A percentile compares a stretch with the other conserved stretches of the same genome.
phyloP scores from a whole-genome alignment of 2,329 filamentous ascomycete species.

The Colletotrichum salicis region DNA sequence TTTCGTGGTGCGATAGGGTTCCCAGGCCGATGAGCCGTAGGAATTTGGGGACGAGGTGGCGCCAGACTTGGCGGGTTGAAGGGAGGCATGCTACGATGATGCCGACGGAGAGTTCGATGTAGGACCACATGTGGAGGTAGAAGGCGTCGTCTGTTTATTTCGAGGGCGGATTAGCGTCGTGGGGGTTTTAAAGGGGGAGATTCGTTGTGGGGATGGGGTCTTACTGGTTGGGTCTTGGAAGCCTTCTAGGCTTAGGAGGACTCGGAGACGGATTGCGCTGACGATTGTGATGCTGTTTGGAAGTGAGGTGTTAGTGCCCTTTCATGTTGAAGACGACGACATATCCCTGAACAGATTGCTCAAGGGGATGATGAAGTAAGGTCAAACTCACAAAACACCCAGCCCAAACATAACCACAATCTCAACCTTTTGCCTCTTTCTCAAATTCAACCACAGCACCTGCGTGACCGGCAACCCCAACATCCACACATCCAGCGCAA shows the following conservation, averaged over 20 bases:
- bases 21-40: neutral
- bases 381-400: slow-evolving; percentile 36
- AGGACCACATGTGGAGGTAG: slow-evolving; percentile 56
- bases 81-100: slow-evolving; percentile 55
- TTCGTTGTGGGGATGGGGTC: slow-evolving; percentile 48
- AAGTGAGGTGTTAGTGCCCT: neutral
- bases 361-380: no score
- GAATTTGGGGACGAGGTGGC: slow-evolving; percentile 12
- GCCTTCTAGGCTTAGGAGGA: slow-evolving; percentile 51
- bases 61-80: slow-evolving; percentile 18
- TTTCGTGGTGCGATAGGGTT: neutral
- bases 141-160: slow-evolving; percentile 46
- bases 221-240: slow-evolving; percentile 49
- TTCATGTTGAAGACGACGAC: neutral
- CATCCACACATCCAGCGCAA: slow-evolving; percentile 55
- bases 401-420: slow-evolving; percentile 52
- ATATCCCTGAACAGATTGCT: no score
- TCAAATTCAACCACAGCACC: slow-evolving; percentile 45
- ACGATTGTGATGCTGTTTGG: slow-evolving; percentile 47
- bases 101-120: slow-evolving; percentile 56
- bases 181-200: slow-evolving; percentile 46
- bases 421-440: slow-evolving; percentile 48
- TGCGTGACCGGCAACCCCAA: slow-evolving; percentile 53
- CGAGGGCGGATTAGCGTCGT: neutral
- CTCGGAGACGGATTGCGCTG: slow-evolving; percentile 49